Base-by-base conservation (phyloP, 176 grass and related monocot genomes). In the Zizania latifolia region DNA sequence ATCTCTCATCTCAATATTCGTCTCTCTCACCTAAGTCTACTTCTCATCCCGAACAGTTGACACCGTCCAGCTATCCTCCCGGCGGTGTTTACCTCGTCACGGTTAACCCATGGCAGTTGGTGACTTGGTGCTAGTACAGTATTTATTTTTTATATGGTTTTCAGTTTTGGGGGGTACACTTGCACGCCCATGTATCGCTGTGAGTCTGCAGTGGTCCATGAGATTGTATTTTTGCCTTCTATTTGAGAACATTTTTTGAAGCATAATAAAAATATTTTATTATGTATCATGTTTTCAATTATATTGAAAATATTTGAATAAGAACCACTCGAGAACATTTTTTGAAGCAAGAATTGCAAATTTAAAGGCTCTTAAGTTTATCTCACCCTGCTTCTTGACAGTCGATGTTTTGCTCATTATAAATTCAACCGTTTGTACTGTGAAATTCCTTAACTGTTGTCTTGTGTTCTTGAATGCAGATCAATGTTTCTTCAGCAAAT, bases 401-500 rank as follows among this genome's bases (percentile, higher is more conserved):
- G 36, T 77, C 30, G 50, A 79, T 6, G 28, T 46, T 46, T 59
- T 80, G 3, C 36, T 59, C 36, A 33, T 44, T 70, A 45, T 59
- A 44, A 36, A 21, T 46, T 38, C 1, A 41, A 26, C 38, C 41
- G 13, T 54, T 79, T 71, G 16, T 37, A 54, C 68, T 71, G 41
- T 65, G 15, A 21, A 57, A 43, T 43, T 59, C 29, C 67, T 84
- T 30, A 78, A 72, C 65, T 70, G 44, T 14, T 51, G 16, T 24
- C 62, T 80, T 61, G 29, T 72, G 14, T 71, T 72, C 21, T 62
- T 81, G 27, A 50, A 50, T 72, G 30, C 67, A 81, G 78, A 72
- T 90, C 50, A 88, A 93, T 77, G 71, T 83, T 77, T 90, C 81
- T 36, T 66, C 81, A 75, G 44, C 68, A 74, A 88, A 88, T 85